Percentiles rank a stretch among this genome's conserved stretches.
Evolutionary conservation across 768 basidiomycete species (phyloP).

Genomic region (Tubosaeta sp.): DNA sequence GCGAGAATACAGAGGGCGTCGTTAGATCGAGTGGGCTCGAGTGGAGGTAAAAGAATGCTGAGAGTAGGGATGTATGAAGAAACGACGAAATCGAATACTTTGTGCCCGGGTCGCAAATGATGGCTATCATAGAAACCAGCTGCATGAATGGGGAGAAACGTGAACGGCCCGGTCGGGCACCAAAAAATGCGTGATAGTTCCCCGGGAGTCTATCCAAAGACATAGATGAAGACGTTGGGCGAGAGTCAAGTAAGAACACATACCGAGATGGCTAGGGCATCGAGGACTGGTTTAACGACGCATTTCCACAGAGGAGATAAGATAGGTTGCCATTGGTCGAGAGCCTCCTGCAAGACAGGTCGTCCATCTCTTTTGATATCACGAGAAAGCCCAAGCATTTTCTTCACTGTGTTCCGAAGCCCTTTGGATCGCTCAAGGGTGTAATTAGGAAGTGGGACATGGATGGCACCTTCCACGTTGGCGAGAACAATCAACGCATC

Average conservation of each 20-base stretch:
- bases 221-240: neutral
- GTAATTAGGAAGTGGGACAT: constrained; percentile 5
- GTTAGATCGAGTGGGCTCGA: neutral
- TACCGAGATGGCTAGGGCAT: constrained; percentile 3
- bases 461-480: neutral
- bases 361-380: neutral
- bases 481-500: constrained; percentile 25
- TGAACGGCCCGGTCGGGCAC: constrained; percentile 3
- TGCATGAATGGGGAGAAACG: constrained; percentile 4
- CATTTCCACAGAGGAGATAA: constrained; percentile 10
- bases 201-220: neutral
- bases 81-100: constrained; percentile 1
- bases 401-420: neutral
- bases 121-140: neutral
- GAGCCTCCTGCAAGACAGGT: neutral
- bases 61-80: constrained; percentile 30
- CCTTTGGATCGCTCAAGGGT: neutral
- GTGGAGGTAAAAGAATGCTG: constrained; percentile 8
- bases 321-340: neutral
- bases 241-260: neutral
- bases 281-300: constrained; percentile 6
- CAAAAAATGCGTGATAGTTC: neutral
- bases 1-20: constrained; percentile 2
- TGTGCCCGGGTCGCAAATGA: neutral
- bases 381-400: neutral